These are phyloP conservation scores for Colletotrichum truncatum DNA, from an alignment of 2,329 filamentous ascomycete species.

Conservation along the genomic window DNA sequence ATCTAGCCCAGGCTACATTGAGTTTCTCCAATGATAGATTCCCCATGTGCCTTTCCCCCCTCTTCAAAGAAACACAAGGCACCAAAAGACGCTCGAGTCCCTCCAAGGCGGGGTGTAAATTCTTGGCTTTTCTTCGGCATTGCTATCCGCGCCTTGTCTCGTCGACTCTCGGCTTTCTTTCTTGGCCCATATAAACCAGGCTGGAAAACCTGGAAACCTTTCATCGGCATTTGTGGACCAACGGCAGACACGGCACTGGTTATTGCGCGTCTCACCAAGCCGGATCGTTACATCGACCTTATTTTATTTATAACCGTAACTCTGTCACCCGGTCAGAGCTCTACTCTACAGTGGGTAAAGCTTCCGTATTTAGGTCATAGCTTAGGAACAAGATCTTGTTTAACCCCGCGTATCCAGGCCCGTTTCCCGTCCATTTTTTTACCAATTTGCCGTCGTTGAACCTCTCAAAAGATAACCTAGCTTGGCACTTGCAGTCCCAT, in stretches of 20 bases:
- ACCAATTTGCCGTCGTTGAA: not conserved
- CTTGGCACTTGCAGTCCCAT: no score
- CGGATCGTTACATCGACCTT: not conserved
- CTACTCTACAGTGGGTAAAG: not conserved
- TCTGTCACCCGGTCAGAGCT: slow-evolving; percentile 8
- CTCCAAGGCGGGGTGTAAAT: not conserved
- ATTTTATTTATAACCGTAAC: slow-evolving; percentile 6
- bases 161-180: not conserved
- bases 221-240: not conserved
- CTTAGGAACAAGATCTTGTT: not conserved
- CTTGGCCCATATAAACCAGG: slow-evolving; percentile 28
- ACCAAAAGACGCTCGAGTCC: not conserved
- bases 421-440: no score
- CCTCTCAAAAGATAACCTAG: no score
- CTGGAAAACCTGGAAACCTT: slow-evolving; percentile 15
- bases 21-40: not conserved
- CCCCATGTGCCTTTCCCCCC: not conserved
- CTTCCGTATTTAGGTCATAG: not conserved
- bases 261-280: slow-evolving; percentile 6
- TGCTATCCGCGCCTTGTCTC: slow-evolving; percentile 1
- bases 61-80: not conserved
- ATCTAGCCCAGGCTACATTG: not conserved
- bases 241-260: slow-evolving; percentile 22
- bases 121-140: slow-evolving; percentile 23
- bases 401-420: not conserved